Evolutionary conservation across 352 stramenopile genomes (phyloP).

Genomic region (Phytophthora brassicae): DNA sequence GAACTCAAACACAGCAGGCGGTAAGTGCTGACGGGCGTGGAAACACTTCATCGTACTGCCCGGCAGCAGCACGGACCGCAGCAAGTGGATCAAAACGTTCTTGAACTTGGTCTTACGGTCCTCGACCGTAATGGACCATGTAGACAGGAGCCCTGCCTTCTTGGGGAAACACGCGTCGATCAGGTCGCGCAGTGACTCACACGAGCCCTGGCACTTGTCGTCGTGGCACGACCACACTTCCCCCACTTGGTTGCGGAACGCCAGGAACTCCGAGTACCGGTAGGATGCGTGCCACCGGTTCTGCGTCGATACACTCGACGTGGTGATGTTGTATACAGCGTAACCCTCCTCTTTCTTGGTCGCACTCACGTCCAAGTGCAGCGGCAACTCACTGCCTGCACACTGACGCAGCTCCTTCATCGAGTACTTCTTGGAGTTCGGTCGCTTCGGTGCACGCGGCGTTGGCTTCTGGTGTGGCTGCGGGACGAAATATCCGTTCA

Average conservation of each 20-base stretch:
- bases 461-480: slow-evolving; percentile 21
- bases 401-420: slow-evolving; percentile 50
- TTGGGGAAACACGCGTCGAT: slow-evolving; percentile 62
- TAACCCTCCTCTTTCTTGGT: slow-evolving; percentile 52
- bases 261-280: slow-evolving; percentile 68
- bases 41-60: slow-evolving; percentile 73
- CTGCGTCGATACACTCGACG: slow-evolving; percentile 52
- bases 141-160: slow-evolving; percentile 47
- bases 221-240: slow-evolving; percentile 60
- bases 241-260: slow-evolving; percentile 59
- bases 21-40: slow-evolving; percentile 49
- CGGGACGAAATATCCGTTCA: slow-evolving; percentile 30
- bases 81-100: slow-evolving; percentile 66
- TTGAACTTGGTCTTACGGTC: slow-evolving; percentile 66
- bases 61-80: slow-evolving; percentile 61
- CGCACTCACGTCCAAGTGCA: slow-evolving; percentile 48
- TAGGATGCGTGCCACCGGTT: slow-evolving; percentile 58
- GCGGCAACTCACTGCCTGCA: slow-evolving; percentile 43
- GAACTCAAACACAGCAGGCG: slow-evolving; percentile 57
- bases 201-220: slow-evolving; percentile 60
- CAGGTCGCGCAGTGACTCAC: slow-evolving; percentile 71
- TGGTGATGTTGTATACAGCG: slow-evolving; percentile 56
- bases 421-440: slow-evolving; percentile 43
- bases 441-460: slow-evolving; percentile 18
- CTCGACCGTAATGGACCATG: slow-evolving; percentile 44